A percentile compares a stretch with the other conserved stretches of the same genome.
These are phyloP conservation scores for Gaeumannomyces tritici DNA, from an alignment of 2,329 filamentous ascomycete genomes.

Conservation along the genomic window DNA sequence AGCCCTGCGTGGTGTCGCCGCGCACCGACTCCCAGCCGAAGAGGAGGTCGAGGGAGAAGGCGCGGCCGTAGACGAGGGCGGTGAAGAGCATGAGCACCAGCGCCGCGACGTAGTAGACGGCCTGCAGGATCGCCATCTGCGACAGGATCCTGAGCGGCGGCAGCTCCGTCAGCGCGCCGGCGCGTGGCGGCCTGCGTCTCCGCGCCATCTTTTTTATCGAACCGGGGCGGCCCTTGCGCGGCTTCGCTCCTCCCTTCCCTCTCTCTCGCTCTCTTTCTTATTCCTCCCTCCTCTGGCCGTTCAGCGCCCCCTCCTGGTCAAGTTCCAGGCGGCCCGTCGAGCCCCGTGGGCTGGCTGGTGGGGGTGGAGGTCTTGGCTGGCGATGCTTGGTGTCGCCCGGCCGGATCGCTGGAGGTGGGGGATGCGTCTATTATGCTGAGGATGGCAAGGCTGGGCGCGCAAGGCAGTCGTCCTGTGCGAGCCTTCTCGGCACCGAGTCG, in stretches of 20 bases:
- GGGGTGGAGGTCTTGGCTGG: not conserved
- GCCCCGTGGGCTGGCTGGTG: too few species aligned
- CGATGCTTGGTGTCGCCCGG: not conserved
- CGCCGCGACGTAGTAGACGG: constrained; percentile 42
- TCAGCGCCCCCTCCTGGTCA: not conserved
- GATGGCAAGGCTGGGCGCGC: not conserved
- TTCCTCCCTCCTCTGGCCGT: not conserved
- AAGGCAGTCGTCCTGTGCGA: too few species aligned
- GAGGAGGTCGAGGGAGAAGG: constrained; percentile 43
- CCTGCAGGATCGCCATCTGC: constrained; percentile 49
- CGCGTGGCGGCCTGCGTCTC: constrained; percentile 45
- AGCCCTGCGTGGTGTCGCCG: constrained; percentile 53
- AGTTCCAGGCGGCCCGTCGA: not conserved
- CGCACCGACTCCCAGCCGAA: constrained; percentile 50
- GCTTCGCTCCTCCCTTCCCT: not conserved
- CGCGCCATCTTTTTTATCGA: constrained; percentile 34
- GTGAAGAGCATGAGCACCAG: constrained; percentile 48
- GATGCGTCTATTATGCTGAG: too few species aligned
- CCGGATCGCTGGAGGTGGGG: too few species aligned
- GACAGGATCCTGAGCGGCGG: constrained; percentile 48
- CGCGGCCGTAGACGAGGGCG: constrained; percentile 44
- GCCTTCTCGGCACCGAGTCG: not conserved
- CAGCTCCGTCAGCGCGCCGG: constrained; percentile 52
- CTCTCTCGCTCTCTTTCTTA: not conserved
- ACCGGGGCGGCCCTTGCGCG: not conserved